Evolutionary conservation across 768 basidiomycete species (phyloP).

Genomic region (Termitomyces sp.): DNA sequence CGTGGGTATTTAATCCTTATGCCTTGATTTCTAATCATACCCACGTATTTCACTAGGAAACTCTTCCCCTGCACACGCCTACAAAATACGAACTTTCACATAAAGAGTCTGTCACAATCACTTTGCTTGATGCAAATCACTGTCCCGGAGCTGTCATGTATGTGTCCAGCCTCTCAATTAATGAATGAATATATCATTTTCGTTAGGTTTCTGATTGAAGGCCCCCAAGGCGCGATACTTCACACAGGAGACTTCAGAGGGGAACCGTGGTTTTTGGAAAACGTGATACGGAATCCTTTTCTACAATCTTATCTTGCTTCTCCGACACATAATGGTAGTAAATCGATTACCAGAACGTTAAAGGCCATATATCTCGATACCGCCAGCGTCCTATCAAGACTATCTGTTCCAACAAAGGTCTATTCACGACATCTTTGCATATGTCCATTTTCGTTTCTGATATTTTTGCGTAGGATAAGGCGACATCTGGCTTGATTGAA

Average conservation of each 20-base stretch:
- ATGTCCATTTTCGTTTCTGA: background rate
- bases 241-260: constrained; percentile 94
- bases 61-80: constrained; percentile 59
- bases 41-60: constrained; percentile 31
- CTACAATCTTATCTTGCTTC: constrained; percentile 64
- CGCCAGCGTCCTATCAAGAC: constrained; percentile 48
- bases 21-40: background rate
- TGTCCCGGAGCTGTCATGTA: constrained; percentile 94
- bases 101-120: constrained; percentile 60
- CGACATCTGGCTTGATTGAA: constrained; percentile 58
- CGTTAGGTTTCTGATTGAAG: constrained; percentile 79
- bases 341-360: constrained; percentile 36
- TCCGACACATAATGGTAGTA: background rate
- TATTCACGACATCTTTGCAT: background rate
- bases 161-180: constrained; percentile 15
- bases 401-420: constrained; percentile 59
- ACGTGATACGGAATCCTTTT: constrained; percentile 61
- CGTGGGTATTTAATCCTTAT: constrained; percentile 30
- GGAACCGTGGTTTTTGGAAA: constrained; percentile 74
- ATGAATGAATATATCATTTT: background rate
- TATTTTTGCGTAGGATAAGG: constrained; percentile 43
- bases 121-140: constrained; percentile 87
- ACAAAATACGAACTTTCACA: constrained; percentile 52
- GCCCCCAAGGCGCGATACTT: constrained; percentile 61
- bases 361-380: constrained; percentile 86